phyloP scores from a whole-genome alignment of 345 rosid species.

The Populus tremula region DNA sequence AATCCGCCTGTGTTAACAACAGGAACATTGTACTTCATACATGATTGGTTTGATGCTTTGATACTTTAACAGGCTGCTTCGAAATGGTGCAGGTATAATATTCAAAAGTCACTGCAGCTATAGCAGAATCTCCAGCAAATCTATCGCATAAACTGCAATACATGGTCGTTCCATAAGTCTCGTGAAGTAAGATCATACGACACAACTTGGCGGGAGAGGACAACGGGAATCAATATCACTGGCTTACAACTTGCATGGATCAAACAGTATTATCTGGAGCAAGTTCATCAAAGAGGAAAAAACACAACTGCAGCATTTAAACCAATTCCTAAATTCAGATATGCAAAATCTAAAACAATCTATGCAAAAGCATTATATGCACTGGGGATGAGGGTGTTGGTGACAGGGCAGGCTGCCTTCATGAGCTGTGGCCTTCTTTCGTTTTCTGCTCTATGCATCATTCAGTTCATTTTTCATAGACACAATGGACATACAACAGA shows the following conservation, averaged over 20 bases:
- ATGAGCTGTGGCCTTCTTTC: neutral
- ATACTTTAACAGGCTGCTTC: no score
- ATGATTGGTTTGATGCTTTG: no score
- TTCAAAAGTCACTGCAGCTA: neutral
- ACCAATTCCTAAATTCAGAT: neutral
- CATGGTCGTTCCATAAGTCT: neutral
- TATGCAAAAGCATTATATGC: neutral
- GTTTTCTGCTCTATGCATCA: neutral
- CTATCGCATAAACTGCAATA: neutral
- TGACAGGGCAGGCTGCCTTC: neutral
- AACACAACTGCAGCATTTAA: neutral
- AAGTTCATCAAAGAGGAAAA: neutral
- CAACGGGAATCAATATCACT: neutral
- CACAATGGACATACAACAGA: neutral
- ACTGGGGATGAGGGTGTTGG: neutral
- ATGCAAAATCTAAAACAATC: neutral
- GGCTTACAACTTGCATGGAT: neutral
- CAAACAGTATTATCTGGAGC: neutral
- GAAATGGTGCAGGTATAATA: neutral
- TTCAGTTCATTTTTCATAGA: neutral
- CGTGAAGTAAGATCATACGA: no score
- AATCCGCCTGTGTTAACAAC: neutral
- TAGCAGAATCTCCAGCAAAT: neutral
- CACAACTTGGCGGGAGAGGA: neutral
- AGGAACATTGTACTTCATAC: neutral